Conservation (phyloP, 495 filamentous ascomycete genomes). For the Aspergillus nanangensis region DNA sequence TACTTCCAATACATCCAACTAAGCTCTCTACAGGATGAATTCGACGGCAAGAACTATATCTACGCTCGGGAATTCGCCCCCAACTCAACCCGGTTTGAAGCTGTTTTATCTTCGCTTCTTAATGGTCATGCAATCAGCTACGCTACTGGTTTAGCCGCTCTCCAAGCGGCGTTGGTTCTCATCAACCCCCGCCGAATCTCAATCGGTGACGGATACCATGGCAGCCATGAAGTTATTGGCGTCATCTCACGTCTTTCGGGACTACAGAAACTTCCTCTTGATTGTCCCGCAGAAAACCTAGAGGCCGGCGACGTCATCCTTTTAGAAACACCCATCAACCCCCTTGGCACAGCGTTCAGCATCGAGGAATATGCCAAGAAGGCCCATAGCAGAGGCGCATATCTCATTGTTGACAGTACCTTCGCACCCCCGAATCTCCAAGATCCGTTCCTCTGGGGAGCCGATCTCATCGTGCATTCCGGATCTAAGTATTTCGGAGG, state of each 20-base stretch:
- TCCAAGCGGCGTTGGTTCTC: constrained; percentile 69
- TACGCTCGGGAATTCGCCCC: constrained; percentile 72
- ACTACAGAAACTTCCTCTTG: constrained; percentile 54
- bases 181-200: constrained; percentile 68
- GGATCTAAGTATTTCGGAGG: constrained; percentile 90
- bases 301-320: constrained; percentile 71
- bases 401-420: constrained; percentile 73
- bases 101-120: constrained; percentile 62
- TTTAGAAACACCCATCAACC: constrained; percentile 82
- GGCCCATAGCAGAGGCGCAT: constrained; percentile 62
- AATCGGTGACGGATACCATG: constrained; percentile 77
- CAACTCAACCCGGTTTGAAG: constrained; percentile 70
- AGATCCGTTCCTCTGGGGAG: constrained; percentile 70
- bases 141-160: constrained; percentile 72
- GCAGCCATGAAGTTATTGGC: constrained; percentile 69
- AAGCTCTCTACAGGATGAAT: constrained; percentile 11
- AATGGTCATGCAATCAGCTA: constrained; percentile 64
- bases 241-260: constrained; percentile 63
- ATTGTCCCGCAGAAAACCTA: constrained; percentile 46
- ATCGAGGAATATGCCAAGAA: constrained; percentile 58
- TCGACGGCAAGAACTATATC: constrained; percentile 31
- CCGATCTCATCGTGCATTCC: constrained; percentile 76
- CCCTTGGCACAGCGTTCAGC: constrained; percentile 65
- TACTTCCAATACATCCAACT: not conserved
- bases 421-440: constrained; percentile 80